Conservation (phyloP, 805 yeast species). For the Candida nemodendra region DNA sequence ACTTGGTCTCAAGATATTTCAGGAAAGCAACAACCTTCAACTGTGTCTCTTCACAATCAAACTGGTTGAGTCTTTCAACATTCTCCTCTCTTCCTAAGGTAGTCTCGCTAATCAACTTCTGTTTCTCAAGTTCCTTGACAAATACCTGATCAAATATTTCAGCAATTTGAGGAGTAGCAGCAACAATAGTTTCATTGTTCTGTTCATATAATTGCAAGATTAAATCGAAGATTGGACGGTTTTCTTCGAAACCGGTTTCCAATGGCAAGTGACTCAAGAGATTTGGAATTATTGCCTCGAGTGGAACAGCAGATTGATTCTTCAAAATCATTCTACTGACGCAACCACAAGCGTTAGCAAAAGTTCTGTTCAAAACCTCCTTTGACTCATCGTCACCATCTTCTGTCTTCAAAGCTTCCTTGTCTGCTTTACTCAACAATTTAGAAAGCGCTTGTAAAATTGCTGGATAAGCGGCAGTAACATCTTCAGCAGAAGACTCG, state of each 20-base stretch:
- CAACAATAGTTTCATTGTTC: conserved; percentile 52
- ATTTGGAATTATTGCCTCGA: conserved; percentile 71
- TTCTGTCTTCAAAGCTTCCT: conserved; percentile 57
- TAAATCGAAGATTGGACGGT: conserved; percentile 82
- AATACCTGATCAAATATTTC: conserved; percentile 70
- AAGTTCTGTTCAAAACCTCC: conserved; percentile 78
- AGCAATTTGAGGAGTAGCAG: conserved; percentile 60
- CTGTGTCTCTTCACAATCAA: conserved; percentile 66
- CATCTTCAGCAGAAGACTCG: conserved; percentile 50
- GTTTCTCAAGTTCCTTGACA: conserved; percentile 70
- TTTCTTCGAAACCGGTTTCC: conserved; percentile 86
- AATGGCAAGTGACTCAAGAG: conserved; percentile 80
- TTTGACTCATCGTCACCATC: conserved; percentile 73
- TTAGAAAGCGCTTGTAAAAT: conserved; percentile 68
- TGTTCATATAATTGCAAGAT: conserved; percentile 69
- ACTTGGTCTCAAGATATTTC: conserved; percentile 66
- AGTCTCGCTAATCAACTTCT: conserved; percentile 65
- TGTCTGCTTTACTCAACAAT: conserved; percentile 75
- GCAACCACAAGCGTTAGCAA: conserved; percentile 96
- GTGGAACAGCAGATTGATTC: conserved; percentile 69
- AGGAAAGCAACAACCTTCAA: conserved; percentile 65
- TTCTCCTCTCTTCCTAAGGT: conserved; percentile 86
- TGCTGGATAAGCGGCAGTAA: conserved; percentile 61
- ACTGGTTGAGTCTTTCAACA: conserved; percentile 75
- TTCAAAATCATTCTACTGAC: conserved; percentile 87